Evolutionary conservation across 2,329 filamentous ascomycete species (phyloP).

Genomic region (Colletotrichum gigasporum): DNA sequence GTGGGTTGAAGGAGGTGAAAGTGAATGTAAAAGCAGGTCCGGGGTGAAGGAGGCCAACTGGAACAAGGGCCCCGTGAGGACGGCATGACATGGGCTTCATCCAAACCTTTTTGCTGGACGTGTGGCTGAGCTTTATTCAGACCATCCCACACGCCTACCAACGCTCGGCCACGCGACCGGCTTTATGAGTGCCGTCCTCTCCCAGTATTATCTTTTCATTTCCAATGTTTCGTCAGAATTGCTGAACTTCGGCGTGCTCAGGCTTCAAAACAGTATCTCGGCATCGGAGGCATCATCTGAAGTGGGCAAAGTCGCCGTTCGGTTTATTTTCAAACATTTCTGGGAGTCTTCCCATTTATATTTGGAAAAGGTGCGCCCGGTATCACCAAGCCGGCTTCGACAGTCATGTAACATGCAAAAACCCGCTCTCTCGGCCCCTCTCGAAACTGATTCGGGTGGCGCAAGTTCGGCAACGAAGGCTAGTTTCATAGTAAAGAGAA

Average conservation of each 20-base stretch:
- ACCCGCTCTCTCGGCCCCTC: too few species aligned
- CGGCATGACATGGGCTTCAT: constrained; percentile 30
- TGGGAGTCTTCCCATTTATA: too few species aligned
- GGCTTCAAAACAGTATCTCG: not conserved
- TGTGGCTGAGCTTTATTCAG: constrained; percentile 28
- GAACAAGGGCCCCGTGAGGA: constrained; percentile 26
- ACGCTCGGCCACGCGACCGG: constrained; percentile 20
- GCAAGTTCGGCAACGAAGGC: too few species aligned
- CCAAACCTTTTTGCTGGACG: constrained; percentile 22
- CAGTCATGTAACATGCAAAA: too few species aligned
- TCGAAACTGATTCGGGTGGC: too few species aligned
- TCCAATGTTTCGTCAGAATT: too few species aligned
- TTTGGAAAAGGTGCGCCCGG: not conserved
- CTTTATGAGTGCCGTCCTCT: not conserved
- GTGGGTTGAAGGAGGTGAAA: not conserved
- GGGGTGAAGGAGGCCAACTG: constrained; percentile 23
- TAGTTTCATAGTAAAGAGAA: too few species aligned
- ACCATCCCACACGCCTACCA: not conserved
- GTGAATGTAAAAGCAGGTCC: constrained; percentile 21
- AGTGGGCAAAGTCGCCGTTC: not conserved
- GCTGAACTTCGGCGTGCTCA: not conserved
- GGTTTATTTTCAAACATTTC: too few species aligned
- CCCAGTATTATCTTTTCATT: not conserved
- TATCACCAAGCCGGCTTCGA: too few species aligned
- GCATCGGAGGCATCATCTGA: not conserved